These are phyloP conservation scores for Mallotus nudiflorus DNA, from an alignment of 345 rosid species.

Conservation along the genomic window DNA sequence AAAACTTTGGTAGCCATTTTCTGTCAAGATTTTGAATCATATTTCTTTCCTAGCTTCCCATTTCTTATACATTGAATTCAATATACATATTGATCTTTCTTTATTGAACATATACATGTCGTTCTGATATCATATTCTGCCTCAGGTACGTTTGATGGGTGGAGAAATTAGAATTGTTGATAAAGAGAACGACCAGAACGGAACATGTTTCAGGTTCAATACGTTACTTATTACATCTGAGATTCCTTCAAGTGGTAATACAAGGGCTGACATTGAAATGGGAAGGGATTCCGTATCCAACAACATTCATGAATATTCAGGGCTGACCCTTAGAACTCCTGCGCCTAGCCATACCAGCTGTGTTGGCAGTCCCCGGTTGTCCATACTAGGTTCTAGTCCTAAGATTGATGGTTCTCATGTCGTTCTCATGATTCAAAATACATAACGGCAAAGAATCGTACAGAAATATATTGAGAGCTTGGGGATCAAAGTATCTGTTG, in stretches of 20 bases:
- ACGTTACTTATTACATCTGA: conserved; percentile 34
- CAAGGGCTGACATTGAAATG: conserved; percentile 30
- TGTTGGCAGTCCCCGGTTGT: conserved; percentile 42
- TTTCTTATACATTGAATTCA: too few species aligned
- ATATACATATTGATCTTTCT: background rate
- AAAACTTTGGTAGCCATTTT: background rate
- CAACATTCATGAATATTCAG: conserved; percentile 18
- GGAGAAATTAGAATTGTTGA: conserved; percentile 75
- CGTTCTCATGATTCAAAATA: conserved; percentile 54
- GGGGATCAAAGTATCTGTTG: conserved; percentile 52
- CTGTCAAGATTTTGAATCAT: background rate
- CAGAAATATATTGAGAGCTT: conserved; percentile 50
- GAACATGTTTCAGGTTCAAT: conserved; percentile 81
- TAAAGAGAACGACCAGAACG: conserved; percentile 54
- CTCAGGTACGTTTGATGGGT: conserved; percentile 76
- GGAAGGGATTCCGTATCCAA: conserved; percentile 17
- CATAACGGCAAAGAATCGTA: conserved; percentile 48
- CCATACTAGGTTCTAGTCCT: conserved; percentile 40
- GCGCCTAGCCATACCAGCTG: conserved; percentile 29
- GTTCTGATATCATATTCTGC: background rate
- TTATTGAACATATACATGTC: background rate
- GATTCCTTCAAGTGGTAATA: conserved; percentile 14
- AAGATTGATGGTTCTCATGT: conserved; percentile 62
- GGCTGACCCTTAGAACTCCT: conserved; percentile 33
- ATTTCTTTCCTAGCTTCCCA: background rate